Evolutionary conservation across 768 basidiomycete species (phyloP).

Genomic region (Imleria badia): DNA sequence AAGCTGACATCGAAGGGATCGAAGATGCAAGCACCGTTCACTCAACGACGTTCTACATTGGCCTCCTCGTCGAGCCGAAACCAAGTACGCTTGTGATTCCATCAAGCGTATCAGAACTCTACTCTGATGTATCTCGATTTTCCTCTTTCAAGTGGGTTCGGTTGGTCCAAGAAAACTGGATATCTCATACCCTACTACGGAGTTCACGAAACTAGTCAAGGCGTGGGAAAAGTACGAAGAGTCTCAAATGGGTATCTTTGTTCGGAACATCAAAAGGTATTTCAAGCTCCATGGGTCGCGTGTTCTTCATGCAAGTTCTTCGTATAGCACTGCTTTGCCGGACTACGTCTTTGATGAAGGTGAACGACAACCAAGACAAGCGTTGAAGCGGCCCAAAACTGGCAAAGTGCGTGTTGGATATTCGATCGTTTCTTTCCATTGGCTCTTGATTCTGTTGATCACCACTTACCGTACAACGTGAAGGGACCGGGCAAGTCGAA

Average conservation of each 20-base stretch:
- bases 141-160: constrained; percentile 56
- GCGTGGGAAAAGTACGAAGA: constrained; percentile 96
- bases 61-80: constrained; percentile 88
- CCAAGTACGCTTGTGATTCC: constrained; percentile 58
- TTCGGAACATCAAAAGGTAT: constrained; percentile 91
- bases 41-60: constrained; percentile 98
- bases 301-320: constrained; percentile 24
- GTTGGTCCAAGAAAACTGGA: constrained; percentile 83
- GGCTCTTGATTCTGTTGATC: constrained; percentile 14
- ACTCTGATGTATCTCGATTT: constrained; percentile 18
- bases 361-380: constrained; percentile 70
- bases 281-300: constrained; percentile 8
- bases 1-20: constrained; percentile 74
- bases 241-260: constrained; percentile 88
- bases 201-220: constrained; percentile 93
- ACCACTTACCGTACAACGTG: constrained; percentile 33
- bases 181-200: constrained; percentile 94
- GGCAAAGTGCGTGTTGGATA: constrained; percentile 45
- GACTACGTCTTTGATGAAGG: constrained; percentile 82
- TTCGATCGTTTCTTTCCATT: constrained; percentile 10
- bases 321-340: constrained; percentile 64
- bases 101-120: constrained; percentile 8
- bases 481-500: constrained; percentile 64
- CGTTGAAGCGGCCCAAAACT: constrained; percentile 72
- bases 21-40: constrained; percentile 78